These are phyloP conservation scores for Acacia acuminata DNA, from an alignment of 306 rosid species.

Conservation along the genomic window DNA sequence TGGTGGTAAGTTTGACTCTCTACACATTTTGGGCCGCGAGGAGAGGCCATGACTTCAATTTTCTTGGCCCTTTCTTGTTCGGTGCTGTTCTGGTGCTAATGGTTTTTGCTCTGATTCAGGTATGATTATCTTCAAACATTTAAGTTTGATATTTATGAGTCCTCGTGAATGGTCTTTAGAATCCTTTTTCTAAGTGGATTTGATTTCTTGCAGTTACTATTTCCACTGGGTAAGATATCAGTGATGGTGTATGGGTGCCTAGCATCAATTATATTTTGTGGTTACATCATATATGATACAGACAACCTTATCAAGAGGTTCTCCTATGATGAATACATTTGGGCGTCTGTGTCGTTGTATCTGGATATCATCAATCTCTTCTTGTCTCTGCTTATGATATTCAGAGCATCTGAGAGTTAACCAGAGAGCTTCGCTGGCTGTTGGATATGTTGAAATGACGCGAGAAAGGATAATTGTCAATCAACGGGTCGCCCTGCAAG, in stretches of 20 bases:
- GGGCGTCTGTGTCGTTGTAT: slow-evolving; percentile 83
- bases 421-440: not conserved
- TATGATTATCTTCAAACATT: slow-evolving; percentile 19
- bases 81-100: slow-evolving; percentile 70
- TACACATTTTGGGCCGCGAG: slow-evolving; percentile 95
- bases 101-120: slow-evolving; percentile 76
- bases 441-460: not conserved
- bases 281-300: slow-evolving; percentile 83
- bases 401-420: slow-evolving; percentile 59
- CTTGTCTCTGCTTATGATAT: slow-evolving; percentile 61
- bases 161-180: not conserved
- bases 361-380: slow-evolving; percentile 88
- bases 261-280: slow-evolving; percentile 81
- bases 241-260: slow-evolving; percentile 71
- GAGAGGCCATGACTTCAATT: slow-evolving; percentile 82
- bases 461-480: not conserved
- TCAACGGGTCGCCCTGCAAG: slow-evolving; percentile 6
- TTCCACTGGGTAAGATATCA: slow-evolving; percentile 70
- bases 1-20: slow-evolving; percentile 70
- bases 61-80: slow-evolving; percentile 81
- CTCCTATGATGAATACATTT: slow-evolving; percentile 79
- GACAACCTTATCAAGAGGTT: slow-evolving; percentile 82
- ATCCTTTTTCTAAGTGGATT: not conserved
- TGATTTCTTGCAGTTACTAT: slow-evolving; percentile 21
- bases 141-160: not conserved